phyloP scores from a whole-genome alignment of 345 rosid genomes.

The Luvunga scandens region DNA sequence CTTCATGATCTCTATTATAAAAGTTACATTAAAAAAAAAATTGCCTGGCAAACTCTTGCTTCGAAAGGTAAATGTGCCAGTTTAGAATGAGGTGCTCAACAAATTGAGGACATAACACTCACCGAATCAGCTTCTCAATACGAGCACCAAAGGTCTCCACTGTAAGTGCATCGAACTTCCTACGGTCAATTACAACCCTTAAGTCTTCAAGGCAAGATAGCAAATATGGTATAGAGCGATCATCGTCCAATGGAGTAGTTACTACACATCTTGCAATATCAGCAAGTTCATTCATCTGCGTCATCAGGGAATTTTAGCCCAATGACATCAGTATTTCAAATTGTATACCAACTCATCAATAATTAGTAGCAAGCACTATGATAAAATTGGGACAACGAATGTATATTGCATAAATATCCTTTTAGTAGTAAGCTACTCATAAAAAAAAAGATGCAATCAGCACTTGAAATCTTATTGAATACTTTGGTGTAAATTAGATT shows the following conservation, averaged over 20 bases:
- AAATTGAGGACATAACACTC: constrained; percentile 26
- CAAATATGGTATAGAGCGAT: constrained; percentile 59
- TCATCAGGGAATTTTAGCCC: constrained; percentile 19
- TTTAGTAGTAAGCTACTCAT: not conserved
- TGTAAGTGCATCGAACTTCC: constrained; percentile 92
- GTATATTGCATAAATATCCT: not conserved
- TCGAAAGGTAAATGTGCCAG: not conserved
- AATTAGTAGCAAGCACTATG: not conserved
- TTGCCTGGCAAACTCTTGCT: constrained; percentile 3
- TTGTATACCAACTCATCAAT: not conserved
- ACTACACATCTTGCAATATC: constrained; percentile 97
- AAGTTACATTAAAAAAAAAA: not conserved
- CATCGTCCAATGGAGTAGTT: constrained; percentile 75
- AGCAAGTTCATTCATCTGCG: constrained; percentile 96
- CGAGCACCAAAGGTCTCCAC: constrained; percentile 96
- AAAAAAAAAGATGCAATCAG: not conserved
- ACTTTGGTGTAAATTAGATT: not conserved
- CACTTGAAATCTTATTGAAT: not conserved
- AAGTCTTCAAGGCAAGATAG: constrained; percentile 82
- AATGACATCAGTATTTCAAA: constrained; percentile 5
- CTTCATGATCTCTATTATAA: not conserved
- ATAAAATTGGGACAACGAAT: not conserved
- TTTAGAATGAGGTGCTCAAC: not conserved
- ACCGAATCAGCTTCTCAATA: constrained; percentile 92
- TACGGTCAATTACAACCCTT: constrained; percentile 75